Conservation (phyloP, 345 rosid genomes). For the Brassica rapa region DNA sequence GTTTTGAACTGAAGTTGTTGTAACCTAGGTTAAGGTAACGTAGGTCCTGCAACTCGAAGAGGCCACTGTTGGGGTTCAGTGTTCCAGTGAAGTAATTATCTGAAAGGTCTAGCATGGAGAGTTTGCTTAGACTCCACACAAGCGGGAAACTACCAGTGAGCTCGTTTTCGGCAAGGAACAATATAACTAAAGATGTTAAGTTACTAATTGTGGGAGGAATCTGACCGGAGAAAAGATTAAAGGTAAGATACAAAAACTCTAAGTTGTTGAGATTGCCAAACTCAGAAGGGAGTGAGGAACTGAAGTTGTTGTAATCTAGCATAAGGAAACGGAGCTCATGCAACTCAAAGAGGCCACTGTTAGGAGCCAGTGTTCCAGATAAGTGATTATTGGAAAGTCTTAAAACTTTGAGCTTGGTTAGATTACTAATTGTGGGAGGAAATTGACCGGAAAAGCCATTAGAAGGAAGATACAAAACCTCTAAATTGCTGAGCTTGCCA, state of each 20-base stretch:
- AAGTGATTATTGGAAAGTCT: not conserved
- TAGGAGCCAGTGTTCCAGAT: not conserved
- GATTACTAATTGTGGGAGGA: constrained; percentile 24
- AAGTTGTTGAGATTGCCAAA: not conserved
- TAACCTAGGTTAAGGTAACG: not conserved
- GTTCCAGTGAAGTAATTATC: not conserved
- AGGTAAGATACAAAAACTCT: not conserved
- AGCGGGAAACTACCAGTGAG: not conserved
- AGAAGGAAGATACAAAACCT: not conserved
- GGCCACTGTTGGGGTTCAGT: not conserved
- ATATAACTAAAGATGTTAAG: not conserved
- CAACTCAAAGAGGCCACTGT: not conserved
- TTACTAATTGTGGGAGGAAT: not conserved
- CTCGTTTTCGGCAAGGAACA: not conserved
- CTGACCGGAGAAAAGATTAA: not conserved
- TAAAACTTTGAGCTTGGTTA: not conserved
- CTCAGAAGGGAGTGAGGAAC: not conserved
- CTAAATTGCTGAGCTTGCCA: not conserved
- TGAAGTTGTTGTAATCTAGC: not conserved
- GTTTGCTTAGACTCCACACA: not conserved
- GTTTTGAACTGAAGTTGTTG: not conserved
- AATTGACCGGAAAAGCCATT: constrained; percentile 3
- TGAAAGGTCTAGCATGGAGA: not conserved
- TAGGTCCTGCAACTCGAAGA: not conserved
- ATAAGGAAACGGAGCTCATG: not conserved